Evolutionary conservation across 768 basidiomycete species (phyloP), one percentile per base, ranked within the genome.

Genomic region (Agaricus sinodeliciosus): DNA sequence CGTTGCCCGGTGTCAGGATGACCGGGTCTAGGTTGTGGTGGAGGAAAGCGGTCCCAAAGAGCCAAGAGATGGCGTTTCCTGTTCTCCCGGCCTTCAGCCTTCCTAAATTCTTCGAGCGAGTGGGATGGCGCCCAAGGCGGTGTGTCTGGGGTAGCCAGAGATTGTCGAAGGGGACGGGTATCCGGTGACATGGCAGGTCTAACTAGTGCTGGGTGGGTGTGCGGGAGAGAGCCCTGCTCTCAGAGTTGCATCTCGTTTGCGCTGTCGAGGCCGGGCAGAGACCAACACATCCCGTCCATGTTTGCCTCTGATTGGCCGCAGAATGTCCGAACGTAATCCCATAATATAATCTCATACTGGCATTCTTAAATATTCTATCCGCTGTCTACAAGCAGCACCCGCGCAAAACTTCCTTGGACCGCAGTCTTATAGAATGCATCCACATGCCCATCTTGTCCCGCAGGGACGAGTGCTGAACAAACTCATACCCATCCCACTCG

Each of bases 81-180:
- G 57, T 72, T 70, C 55, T 78, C 80, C 57, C 70, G 67, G 34
- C 86, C 85, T 67, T 94, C 90, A 35, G 67, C 69, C 50, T 71
- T 69, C 45, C 75, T 79, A 61, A 86, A 91, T 56, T 84, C 85
- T 35, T 71, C 65, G 43, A 94, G 75, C 43, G 75, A 78, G 75
- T 54, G 85, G 82, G 39, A 40, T 49, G 45, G 18, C 43, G 26
- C 40, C 8, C 19, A 26, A 43, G 39, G 49, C 8, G 13, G n/a
- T 18, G 11, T 43, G 48, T 16, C 15, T 13, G 16, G 26, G 27
- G 35, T 3, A 22, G 11, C 9, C 9, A 42, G 18, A 12, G 40
- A 4, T 15, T 28, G 4, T 15, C 45, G 51, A 12, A 37, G 9
- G 16, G 41, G 44, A 19, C 19, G 46, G 40, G 39, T 46, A 45